Base-by-base conservation (phyloP, 768 basidiomycete genomes). In the Boletus sp. region DNA sequence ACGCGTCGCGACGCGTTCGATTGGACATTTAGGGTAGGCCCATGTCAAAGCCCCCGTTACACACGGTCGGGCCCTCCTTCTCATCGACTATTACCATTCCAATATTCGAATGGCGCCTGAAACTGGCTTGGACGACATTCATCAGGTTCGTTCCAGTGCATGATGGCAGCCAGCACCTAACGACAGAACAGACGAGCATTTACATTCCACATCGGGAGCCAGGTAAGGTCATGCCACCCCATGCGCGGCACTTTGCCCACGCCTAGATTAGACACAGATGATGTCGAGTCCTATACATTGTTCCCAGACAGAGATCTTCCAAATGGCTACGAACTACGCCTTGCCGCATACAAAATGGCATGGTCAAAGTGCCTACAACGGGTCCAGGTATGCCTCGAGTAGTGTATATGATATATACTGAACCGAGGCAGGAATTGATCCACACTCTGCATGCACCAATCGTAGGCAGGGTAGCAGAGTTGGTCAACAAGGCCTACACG, bases 311-410 rank as follows among this genome's bases (percentile, higher is more conserved):
- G 69, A 47, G 70, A 70, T 38, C 55, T 65, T 30, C 60, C 59
- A 19, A 60, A 71, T 17, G 70, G 73, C 21, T 72, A 72, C 50
- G 58, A 70, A 32, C 59, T 79, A 39, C 77, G 83, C 25, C 70
- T 85, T 46, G 61, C 74, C 44, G 81, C 79, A 6, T 89, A 88
- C 65, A 77, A 64, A 47, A 63, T 60, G 1, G 81, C 81, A 2
- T 89, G 87, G 87, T 71, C 59, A 50, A 82, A 77, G 54, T 87
- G 85, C 64, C 68, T 86, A 29, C 64, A 71, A 9, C 77, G 79
- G 17, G 70, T 86, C 19, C 80, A 83, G 72, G 84, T 87, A 56
- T 19, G 76, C 44, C 3, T n/a, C 47, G 19, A 9, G 40, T 30
- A 51, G 56, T 27, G 53, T 48, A 34, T 32, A 43, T 30, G 33